These are phyloP conservation scores for Artomyces pyxidatus DNA, from an alignment of 768 basidiomycete genomes.

Conservation along the genomic window DNA sequence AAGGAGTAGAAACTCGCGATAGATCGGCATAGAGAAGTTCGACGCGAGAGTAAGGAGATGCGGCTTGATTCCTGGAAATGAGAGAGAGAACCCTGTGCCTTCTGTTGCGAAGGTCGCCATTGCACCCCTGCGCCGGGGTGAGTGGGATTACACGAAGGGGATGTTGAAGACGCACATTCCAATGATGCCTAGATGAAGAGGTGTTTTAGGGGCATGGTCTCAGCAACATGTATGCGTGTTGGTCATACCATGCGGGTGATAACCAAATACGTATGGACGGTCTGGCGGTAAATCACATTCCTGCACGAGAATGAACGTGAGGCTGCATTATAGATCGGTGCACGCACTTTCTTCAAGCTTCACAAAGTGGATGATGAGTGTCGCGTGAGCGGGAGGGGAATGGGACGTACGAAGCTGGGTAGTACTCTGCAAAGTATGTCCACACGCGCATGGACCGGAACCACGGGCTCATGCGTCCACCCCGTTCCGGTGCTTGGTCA, in stretches of 20 bases:
- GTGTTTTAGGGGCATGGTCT: background rate
- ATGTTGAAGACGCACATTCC: constrained; percentile 80
- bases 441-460: constrained; percentile 64
- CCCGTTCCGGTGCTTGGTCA: constrained; percentile 66
- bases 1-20: constrained; percentile 82
- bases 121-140: constrained; percentile 57
- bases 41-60: constrained; percentile 86
- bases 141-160: background rate
- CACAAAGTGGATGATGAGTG: too few relatives aligned
- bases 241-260: constrained; percentile 87
- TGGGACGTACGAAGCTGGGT: constrained; percentile 73
- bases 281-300: constrained; percentile 88
- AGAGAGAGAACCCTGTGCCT: constrained; percentile 86
- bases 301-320: constrained; percentile 29
- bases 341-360: constrained; percentile 38
- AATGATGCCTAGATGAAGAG: constrained; percentile 65
- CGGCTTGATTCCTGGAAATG: constrained; percentile 87
- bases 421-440: constrained; percentile 89
- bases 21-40: constrained; percentile 90
- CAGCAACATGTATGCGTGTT: background rate
- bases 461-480: constrained; percentile 70
- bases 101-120: constrained; percentile 96
- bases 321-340: constrained; percentile 6
- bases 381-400: too few relatives aligned
- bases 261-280: constrained; percentile 93